Conservation (phyloP, 305 asterid genomes). For the Fraxinus paxiana region DNA sequence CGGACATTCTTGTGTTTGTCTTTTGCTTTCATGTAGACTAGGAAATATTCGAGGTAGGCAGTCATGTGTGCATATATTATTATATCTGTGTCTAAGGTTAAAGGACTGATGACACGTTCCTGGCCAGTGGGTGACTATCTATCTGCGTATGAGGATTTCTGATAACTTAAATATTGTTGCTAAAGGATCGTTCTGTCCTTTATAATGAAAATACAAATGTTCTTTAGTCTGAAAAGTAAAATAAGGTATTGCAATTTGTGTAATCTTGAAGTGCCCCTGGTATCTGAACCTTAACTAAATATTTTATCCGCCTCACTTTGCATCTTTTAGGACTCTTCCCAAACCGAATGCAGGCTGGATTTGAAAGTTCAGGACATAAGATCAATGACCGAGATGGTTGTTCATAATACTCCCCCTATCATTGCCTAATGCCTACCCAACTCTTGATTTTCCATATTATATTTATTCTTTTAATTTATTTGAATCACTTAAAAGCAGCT, state of each 20-base stretch:
- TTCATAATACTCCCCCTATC: not conserved
- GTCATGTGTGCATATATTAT: not conserved
- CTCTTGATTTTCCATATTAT: not conserved
- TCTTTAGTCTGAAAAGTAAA: not conserved
- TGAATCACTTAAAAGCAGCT: not conserved
- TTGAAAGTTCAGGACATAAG: not conserved
- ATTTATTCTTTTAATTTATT: too few species aligned
- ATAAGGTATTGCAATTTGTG: not conserved
- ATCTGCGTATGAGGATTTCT: not conserved
- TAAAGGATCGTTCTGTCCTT: not conserved
- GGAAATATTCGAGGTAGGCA: not conserved
- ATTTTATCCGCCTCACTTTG: not conserved
- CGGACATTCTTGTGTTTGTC: not conserved
- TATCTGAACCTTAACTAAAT: not conserved
- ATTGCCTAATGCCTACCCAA: constrained; percentile 8
- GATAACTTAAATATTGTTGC: not conserved
- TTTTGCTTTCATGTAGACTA: not conserved
- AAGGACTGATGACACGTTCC: not conserved
- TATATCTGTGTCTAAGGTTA: not conserved
- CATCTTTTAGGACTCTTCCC: not conserved
- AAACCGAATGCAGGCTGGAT: not conserved
- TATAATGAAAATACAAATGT: not conserved
- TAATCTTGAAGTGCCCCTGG: not conserved
- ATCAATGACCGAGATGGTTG: not conserved
- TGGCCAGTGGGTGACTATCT: not conserved